These are phyloP conservation scores for Capsicum chinense DNA, from an alignment of 257 asterid species.

Conservation along the genomic window DNA sequence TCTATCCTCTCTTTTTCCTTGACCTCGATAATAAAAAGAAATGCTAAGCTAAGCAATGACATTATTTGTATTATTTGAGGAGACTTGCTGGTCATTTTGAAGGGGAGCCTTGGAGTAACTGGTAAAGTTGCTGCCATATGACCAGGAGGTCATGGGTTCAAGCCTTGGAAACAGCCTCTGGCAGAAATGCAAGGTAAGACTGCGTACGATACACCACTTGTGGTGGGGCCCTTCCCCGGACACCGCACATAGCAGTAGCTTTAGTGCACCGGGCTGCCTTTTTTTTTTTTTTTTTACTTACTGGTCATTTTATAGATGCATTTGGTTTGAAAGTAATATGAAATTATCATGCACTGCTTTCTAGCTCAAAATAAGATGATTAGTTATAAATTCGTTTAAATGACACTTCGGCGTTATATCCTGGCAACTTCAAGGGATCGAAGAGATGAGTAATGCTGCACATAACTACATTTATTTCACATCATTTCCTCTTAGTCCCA, in stretches of 20 bases:
- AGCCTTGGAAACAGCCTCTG: no score
- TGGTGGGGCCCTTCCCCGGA: no score
- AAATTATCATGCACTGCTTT: constrained; percentile 2
- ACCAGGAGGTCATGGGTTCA: no score
- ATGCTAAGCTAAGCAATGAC: background rate
- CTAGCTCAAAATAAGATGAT: background rate
- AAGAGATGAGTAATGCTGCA: constrained; percentile 6
- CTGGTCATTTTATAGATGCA: constrained; percentile 7
- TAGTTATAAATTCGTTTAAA: background rate
- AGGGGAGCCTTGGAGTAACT: no score
- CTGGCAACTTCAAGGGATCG: background rate
- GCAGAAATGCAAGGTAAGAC: no score
- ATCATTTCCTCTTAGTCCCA: background rate
- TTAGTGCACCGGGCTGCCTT: no score
- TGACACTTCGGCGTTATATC: background rate
- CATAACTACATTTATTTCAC: background rate
- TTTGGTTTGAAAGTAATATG: background rate
- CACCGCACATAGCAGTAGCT: no score
- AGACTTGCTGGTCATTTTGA: constrained; percentile 3
- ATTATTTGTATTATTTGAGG: constrained; percentile 21
- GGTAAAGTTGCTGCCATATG: no score
- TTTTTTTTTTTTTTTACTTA: background rate
- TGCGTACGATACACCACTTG: no score
- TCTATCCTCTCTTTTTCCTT: constrained; percentile 32
- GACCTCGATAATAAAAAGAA: background rate